Evolutionary conservation across 2,329 filamentous ascomycete species (phyloP), one percentile per base, ranked within the genome.

Genomic region (Pseudogymnoascus sp.): DNA sequence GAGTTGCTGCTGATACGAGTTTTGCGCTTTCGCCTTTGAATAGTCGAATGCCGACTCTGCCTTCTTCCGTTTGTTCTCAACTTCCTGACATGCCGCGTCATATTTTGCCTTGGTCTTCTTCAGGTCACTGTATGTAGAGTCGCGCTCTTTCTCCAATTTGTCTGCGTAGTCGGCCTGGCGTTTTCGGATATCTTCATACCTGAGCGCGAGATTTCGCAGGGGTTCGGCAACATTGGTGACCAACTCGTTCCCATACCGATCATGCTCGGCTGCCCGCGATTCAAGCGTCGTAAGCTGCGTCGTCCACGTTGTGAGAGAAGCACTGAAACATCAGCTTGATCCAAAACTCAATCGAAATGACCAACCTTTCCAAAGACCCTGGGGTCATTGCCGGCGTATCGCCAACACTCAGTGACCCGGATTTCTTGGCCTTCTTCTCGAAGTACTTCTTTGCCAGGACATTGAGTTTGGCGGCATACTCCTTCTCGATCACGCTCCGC

Each of bases 231-330:
- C 84, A 69, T 92, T 87, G 38, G 82, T 81, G 63, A 96, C 76
- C 65, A 99, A 81, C 64, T 93, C 89, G 65, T 84, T 87, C 40
- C 87, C 89, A 74, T 90, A 96, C 69, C 86, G 85, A 69, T 97
- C 93, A 76, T 97, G 93, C 76, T 97, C 93, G 67, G 86, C 83
- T 42, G 95, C 95, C 69, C 92, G 86, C 47, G 87, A 85, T 77
- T 99, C 96, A 68, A 97, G 83, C 0, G 93, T 96, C 31, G 86
- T 93, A 62, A 99, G 83, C 76, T 97, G 95, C 3, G 93, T 95
- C 11, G 91, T 89, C 95, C 95, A 99, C 62, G 93, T 99, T 26
- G 93, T 97, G 74, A 99, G 84, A 21, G 93, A 97, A 62, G 95
- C 95, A 74, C 93, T 90, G 69, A 31, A 66, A 66, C 74, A 67